Conservation (phyloP, 345 rosid species). For the Populus nigra region DNA sequence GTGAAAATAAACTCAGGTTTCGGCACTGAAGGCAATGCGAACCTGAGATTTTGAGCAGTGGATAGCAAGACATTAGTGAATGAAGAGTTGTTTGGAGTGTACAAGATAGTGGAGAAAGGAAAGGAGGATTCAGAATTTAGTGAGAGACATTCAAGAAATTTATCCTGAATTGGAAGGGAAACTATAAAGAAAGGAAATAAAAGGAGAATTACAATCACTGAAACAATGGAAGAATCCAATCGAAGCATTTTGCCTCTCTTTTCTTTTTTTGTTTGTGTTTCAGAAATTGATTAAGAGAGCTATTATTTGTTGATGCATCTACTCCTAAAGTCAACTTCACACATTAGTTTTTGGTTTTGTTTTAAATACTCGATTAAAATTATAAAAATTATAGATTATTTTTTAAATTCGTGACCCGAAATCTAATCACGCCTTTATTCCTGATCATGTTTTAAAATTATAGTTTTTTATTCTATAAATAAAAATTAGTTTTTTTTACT, state of each 20-base stretch:
- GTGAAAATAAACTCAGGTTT: slow-evolving; percentile 28
- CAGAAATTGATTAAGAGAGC: neutral
- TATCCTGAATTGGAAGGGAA: neutral
- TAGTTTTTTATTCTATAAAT: too few species aligned
- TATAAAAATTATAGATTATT: too few species aligned
- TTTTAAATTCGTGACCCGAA: too few species aligned
- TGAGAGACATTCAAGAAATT: slow-evolving; percentile 25
- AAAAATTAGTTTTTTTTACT: too few species aligned
- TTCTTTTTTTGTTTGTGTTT: neutral
- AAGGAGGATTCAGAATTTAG: slow-evolving; percentile 6
- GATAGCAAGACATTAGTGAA: slow-evolving; percentile 20
- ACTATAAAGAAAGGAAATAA: neutral
- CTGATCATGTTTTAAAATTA: too few species aligned
- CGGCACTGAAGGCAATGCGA: slow-evolving; percentile 19
- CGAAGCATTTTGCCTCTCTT: slow-evolving; percentile 22
- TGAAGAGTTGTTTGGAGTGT: slow-evolving; percentile 20
- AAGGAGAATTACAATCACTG: slow-evolving; percentile 23
- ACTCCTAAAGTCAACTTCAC: slow-evolving; percentile 20
- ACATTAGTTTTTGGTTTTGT: too few species aligned
- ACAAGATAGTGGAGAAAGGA: slow-evolving; percentile 26
- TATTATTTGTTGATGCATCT: slow-evolving; percentile 6
- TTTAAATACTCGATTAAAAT: too few species aligned
- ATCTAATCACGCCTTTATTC: too few species aligned
- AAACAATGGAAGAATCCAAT: slow-evolving; percentile 2
- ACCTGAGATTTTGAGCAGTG: slow-evolving; percentile 29